These are phyloP conservation scores for thale cress (Arabidopsis thaliana) DNA, from an alignment of 345 rosid species.

Conservation along the genomic window DNA sequence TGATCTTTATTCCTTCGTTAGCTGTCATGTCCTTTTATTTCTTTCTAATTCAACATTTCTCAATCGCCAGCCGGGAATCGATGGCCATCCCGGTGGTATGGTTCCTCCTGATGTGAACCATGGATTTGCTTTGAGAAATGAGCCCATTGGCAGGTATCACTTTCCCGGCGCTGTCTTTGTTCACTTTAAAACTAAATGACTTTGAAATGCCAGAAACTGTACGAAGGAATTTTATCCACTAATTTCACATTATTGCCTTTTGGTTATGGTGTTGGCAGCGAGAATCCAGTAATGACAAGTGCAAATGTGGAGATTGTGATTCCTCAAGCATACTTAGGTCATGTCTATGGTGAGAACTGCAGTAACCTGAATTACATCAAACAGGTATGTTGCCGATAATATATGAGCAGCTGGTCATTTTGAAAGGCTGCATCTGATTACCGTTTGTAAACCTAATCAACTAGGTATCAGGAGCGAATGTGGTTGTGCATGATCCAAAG, in stretches of 20 bases:
- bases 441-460: constrained; percentile 12
- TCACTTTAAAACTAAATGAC: not conserved
- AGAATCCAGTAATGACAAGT: constrained; percentile 53
- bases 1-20: not conserved
- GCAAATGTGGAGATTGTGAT: constrained; percentile 64
- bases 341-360: constrained; percentile 73
- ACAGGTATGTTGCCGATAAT: constrained; percentile 54
- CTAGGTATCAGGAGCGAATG: constrained; percentile 77
- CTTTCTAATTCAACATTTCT: constrained; percentile 8
- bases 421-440: constrained; percentile 26
- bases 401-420: not conserved
- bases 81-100: constrained; percentile 58
- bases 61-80: constrained; percentile 51
- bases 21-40: not conserved
- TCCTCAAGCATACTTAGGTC: constrained; percentile 62
- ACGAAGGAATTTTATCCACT: not conserved
- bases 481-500: constrained; percentile 67
- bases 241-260: not conserved
- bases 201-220: not conserved
- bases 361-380: constrained; percentile 64
- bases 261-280: constrained; percentile 47
- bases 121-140: constrained; percentile 56
- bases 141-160: constrained; percentile 59
- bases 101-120: constrained; percentile 59
- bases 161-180: constrained; percentile 8